Evolutionary conservation across 441 rosid species (phyloP).

Genomic region (Pelargonium fulgidum): DNA sequence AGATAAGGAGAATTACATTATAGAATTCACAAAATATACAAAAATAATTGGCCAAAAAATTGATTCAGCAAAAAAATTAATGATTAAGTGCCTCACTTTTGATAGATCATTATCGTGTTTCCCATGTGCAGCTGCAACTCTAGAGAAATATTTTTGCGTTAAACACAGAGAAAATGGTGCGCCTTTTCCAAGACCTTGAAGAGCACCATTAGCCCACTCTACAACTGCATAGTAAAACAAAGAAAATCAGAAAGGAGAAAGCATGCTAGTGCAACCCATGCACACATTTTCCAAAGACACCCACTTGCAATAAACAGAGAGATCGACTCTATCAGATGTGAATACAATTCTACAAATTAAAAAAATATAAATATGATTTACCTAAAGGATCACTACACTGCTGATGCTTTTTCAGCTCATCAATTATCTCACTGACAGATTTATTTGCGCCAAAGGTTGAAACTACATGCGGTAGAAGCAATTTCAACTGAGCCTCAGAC

Average conservation of each 20-base stretch:
- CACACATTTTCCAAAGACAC: background rate
- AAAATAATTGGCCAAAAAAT: background rate
- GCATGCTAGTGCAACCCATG: constrained; percentile 11
- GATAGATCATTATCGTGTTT: constrained; percentile 47
- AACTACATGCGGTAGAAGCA: constrained; percentile 62
- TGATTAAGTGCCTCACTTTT: constrained; percentile 36
- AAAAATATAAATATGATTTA: constrained; percentile 18
- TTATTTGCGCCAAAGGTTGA: constrained; percentile 56
- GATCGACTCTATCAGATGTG: background rate
- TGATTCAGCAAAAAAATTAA: no score
- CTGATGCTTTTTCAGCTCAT: constrained; percentile 58
- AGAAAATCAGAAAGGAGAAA: constrained; percentile 5
- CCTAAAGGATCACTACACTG: constrained; percentile 61
- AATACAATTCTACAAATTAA: background rate
- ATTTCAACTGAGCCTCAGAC: constrained; percentile 58
- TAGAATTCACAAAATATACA: background rate
- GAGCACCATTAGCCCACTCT: constrained; percentile 77
- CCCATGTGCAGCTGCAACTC: constrained; percentile 57
- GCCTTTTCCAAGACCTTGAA: constrained; percentile 66
- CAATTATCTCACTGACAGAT: constrained; percentile 58
- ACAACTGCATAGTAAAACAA: constrained; percentile 33
- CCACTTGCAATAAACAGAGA: background rate
- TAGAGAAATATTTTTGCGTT: constrained; percentile 56
- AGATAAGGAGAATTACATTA: constrained; percentile 6
- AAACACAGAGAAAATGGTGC: constrained; percentile 82